A percentile compares a stretch with the other conserved stretches of the same genome.
phyloP scores from a whole-genome alignment of 2,329 filamentous ascomycete genomes.

The Acephala macrosclerotiorum region DNA sequence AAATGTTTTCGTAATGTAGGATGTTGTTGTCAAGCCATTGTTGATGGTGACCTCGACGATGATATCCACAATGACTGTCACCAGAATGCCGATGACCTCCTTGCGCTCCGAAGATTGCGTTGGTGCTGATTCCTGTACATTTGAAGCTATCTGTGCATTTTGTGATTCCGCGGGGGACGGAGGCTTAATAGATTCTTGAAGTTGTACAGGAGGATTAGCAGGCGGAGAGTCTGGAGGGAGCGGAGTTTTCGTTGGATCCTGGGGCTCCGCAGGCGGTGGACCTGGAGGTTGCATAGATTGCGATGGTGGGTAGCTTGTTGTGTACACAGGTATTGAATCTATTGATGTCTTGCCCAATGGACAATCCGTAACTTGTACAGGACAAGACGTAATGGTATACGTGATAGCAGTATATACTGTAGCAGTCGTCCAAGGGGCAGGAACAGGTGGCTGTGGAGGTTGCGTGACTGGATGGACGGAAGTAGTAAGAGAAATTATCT shows the following conservation, averaged over 20 bases:
- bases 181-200: not conserved
- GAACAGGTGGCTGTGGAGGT: not conserved
- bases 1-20: slow-evolving; percentile 22
- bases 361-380: slow-evolving; percentile 17
- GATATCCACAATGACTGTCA: slow-evolving; percentile 22
- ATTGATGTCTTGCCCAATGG: slow-evolving; percentile 40
- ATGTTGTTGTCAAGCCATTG: slow-evolving; percentile 13
- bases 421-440: slow-evolving; percentile 15
- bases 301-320: slow-evolving; percentile 43
- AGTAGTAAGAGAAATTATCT: slow-evolving; percentile 5
- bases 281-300: not conserved
- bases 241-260: not conserved
- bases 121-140: not conserved
- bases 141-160: not conserved
- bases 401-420: slow-evolving; percentile 26
- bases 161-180: not conserved
- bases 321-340: slow-evolving; percentile 42
- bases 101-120: not conserved
- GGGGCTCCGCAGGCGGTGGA: not conserved
- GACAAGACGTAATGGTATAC: slow-evolving; percentile 25
- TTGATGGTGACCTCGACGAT: slow-evolving; percentile 15
- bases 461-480: slow-evolving; percentile 19
- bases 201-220: not conserved
- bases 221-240: not conserved
- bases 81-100: slow-evolving; percentile 19